These are phyloP conservation scores for Skeletonema potamos DNA, from an alignment of 108 stramenopile genomes.

Conservation along the genomic window DNA sequence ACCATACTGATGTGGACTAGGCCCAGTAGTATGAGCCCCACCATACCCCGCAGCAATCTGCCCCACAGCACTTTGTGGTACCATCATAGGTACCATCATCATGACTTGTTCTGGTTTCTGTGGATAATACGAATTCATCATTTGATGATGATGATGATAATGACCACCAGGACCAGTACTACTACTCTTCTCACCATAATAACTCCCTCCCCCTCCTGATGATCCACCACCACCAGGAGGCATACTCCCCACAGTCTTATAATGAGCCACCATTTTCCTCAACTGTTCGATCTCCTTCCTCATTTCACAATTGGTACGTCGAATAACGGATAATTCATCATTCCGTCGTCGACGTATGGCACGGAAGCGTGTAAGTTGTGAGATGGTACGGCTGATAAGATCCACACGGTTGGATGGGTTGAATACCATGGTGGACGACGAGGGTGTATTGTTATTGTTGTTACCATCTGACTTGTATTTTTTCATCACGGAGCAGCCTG, in stretches of 20 bases:
- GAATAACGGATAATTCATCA: slow-evolving; percentile 21
- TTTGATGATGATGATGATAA: slow-evolving; percentile 7
- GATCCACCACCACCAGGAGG: background rate
- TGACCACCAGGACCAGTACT: slow-evolving; percentile 7
- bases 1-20: background rate
- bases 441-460: background rate
- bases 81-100: slow-evolving; percentile 92
- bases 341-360: slow-evolving; percentile 22
- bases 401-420: slow-evolving; percentile 78
- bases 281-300: slow-evolving; percentile 55
- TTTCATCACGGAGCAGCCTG: background rate
- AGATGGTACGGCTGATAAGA: slow-evolving; percentile 76
- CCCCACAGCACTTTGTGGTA: slow-evolving; percentile 52
- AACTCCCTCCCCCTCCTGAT: slow-evolving; percentile 43
- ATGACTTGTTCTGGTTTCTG: slow-evolving; percentile 53
- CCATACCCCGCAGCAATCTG: slow-evolving; percentile 29
- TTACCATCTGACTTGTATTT: background rate
- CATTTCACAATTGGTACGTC: slow-evolving; percentile 37
- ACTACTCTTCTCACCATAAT: slow-evolving; percentile 39
- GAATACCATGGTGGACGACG: slow-evolving; percentile 30
- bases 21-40: slow-evolving; percentile 15
- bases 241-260: slow-evolving; percentile 40
- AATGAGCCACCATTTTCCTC: slow-evolving; percentile 56
- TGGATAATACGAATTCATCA: slow-evolving; percentile 8
- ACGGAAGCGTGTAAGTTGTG: slow-evolving; percentile 34